Conservation (phyloP, 768 basidiomycete genomes). For the Cyclocybe aegerita region DNA sequence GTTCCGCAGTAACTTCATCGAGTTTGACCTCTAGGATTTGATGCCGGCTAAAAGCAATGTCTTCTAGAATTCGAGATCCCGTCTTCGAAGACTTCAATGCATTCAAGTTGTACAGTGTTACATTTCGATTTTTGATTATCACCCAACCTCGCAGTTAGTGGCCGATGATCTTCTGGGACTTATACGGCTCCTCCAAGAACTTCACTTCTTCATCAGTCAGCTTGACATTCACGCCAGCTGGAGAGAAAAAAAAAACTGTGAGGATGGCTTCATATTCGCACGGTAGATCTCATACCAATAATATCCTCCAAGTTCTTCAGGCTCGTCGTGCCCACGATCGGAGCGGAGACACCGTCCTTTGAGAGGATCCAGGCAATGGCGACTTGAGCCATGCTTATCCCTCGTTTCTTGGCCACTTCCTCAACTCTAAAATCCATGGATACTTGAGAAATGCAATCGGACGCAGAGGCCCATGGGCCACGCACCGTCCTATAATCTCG, state of each 20-base stretch:
- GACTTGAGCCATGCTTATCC: conserved; percentile 17
- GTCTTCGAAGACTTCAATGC: too few relatives aligned
- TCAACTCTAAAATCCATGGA: conserved; percentile 13
- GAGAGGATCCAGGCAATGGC: conserved; percentile 13
- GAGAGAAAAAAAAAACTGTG: too few relatives aligned
- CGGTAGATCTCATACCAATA: conserved; percentile 27
- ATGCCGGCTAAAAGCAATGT: too few relatives aligned
- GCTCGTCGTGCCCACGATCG: conserved; percentile 48
- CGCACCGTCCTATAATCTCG: conserved; percentile 4
- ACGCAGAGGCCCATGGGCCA: too few relatives aligned
- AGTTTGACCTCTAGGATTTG: too few relatives aligned
- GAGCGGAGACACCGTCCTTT: conserved; percentile 39
- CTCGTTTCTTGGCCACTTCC: conserved; percentile 13
- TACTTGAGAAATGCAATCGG: too few relatives aligned
- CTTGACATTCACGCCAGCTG: conserved; percentile 40
- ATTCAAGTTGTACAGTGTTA: too few relatives aligned
- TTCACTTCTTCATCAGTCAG: conserved; percentile 38
- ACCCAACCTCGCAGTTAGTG: conserved; percentile 19
- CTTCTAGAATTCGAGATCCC: too few relatives aligned
- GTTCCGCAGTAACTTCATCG: too few relatives aligned
- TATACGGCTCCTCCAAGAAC: conserved; percentile 52
- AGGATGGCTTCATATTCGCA: neutral
- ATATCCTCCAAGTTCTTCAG: conserved; percentile 47
- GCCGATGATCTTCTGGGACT: conserved; percentile 43
- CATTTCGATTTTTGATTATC: too few relatives aligned